Base-by-base conservation (phyloP, 163 green algal genomes). In the Trebouxiophyceae sp. region DNA sequence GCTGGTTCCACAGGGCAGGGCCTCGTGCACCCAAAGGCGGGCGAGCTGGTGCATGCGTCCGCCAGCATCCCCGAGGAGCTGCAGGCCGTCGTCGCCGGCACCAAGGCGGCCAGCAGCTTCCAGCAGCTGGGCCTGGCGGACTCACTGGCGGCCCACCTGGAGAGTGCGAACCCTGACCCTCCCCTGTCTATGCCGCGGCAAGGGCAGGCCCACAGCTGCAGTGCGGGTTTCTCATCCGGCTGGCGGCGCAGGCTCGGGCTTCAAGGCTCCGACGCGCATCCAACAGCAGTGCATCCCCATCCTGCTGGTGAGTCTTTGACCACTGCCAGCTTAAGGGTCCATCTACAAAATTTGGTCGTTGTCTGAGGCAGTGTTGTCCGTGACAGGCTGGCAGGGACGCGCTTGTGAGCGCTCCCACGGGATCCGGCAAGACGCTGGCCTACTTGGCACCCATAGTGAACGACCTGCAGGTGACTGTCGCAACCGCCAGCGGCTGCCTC, bases 371-470 rank as follows among this genome's bases (percentile, higher is more conserved):
- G n/a, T 47, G 4, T 54, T 6, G 12, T 4, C 57, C 47, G 30
- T 50, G 3, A 4, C 76, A 82, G 69, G 30, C 31, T 33, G 68
- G 77, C 2, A 54, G 71, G 16, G 84, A 91, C 50, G 81, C 67
- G 4, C 71, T 92, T 5, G 75, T 89, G 22, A 77, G 84, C 19
- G 83, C 86, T 0, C 76, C 84, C 27, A 93, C 86, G 1, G 87
- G 86, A 2, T 88, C 78, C 3, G 87, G 87, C 33, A 95, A 95
- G 70, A 95, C 87, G 2, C 70, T 93, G 34, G 73, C 78, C 4
- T 95, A 91, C 73, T 65, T 92, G 31, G 75, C 73, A 12, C 83
- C 86, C 45, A 81, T 95, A 6, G 68, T 91, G 3, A 32, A 87
- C 31, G 46, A 71, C 23, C 67, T 93, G 30, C 66, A 72, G 33